Evolutionary conservation across 495 filamentous ascomycete species (phyloP).

Genomic region (Chaetomium fimeti): DNA sequence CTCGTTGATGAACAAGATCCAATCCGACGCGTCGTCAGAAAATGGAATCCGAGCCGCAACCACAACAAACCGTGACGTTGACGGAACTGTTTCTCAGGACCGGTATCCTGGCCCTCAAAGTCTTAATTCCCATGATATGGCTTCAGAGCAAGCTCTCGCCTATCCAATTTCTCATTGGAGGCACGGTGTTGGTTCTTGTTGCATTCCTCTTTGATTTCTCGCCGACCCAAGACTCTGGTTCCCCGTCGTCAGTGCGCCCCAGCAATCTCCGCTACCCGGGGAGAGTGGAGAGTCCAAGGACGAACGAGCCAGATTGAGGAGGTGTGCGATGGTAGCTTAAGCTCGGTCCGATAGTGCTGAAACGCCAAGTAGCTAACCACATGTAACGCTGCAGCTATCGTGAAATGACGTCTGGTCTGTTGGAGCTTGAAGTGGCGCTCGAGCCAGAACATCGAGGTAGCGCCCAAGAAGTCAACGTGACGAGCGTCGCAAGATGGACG

Average conservation of each 20-base stretch:
- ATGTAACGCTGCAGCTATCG: neutral
- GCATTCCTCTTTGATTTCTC: conserved; percentile 1
- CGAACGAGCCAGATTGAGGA: neutral
- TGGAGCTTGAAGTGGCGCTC: neutral
- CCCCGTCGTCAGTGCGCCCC: neutral
- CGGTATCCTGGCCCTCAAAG: conserved; percentile 24
- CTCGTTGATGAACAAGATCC: neutral
- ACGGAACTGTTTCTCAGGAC: conserved; percentile 20
- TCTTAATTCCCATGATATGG: conserved; percentile 29
- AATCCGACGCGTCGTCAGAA: neutral
- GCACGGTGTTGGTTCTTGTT: conserved; percentile 4
- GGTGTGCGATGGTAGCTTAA: neutral
- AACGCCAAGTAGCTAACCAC: neutral
- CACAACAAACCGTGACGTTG: neutral
- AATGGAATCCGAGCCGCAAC: neutral
- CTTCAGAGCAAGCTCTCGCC: conserved; percentile 26
- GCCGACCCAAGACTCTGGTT: neutral
- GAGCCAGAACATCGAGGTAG: too few species aligned
- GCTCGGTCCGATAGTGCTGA: conserved; percentile 4
- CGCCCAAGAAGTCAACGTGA: too few species aligned
- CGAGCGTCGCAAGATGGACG: too few species aligned
- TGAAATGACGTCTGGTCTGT: neutral
- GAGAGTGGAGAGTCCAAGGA: neutral
- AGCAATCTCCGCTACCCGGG: neutral
- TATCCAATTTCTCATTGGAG: conserved; percentile 25